Evolutionary conservation across 495 filamentous ascomycete genomes (phyloP).

Genomic region (Penicillium turbatum): DNA sequence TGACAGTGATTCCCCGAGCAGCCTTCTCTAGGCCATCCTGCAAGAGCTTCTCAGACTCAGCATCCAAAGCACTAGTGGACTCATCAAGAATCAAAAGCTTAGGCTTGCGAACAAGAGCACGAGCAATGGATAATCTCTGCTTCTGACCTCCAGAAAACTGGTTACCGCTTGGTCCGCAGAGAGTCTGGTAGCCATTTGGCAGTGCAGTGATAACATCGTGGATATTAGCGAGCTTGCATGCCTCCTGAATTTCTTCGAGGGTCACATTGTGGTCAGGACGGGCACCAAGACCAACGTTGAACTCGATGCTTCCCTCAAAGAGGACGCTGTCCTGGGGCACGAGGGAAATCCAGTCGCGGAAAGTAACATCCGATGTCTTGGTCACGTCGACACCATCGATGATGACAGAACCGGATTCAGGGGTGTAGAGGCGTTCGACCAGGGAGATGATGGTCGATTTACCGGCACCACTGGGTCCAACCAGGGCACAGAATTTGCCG

Average conservation of each 20-base stretch:
- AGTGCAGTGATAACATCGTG: constrained; percentile 53
- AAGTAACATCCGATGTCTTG: constrained; percentile 25
- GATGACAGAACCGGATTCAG: constrained; percentile 35
- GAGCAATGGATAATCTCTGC: constrained; percentile 70
- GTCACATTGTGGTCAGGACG: constrained; percentile 37
- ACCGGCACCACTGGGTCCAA: constrained; percentile 55
- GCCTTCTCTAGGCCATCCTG: constrained; percentile 65
- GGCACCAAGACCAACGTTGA: constrained; percentile 52
- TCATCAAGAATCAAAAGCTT: constrained; percentile 72
- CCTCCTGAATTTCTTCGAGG: constrained; percentile 49
- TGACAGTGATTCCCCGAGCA: constrained; percentile 66
- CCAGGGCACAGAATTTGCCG: constrained; percentile 53
- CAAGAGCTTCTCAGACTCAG: constrained; percentile 65
- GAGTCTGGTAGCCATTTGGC: constrained; percentile 60
- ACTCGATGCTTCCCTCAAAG: constrained; percentile 51
- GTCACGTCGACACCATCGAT: constrained; percentile 45
- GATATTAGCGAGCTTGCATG: constrained; percentile 55
- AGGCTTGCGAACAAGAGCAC: constrained; percentile 70
- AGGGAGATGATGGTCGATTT: constrained; percentile 56
- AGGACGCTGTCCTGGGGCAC: constrained; percentile 54
- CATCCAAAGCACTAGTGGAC: constrained; percentile 71
- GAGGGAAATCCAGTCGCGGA: constrained; percentile 48
- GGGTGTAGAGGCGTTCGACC: constrained; percentile 54
- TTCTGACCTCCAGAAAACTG: constrained; percentile 71
- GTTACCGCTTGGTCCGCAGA: constrained; percentile 59